These are phyloP conservation scores for Rosa rugosa DNA, from an alignment of 306 rosid genomes.

Conservation along the genomic window DNA sequence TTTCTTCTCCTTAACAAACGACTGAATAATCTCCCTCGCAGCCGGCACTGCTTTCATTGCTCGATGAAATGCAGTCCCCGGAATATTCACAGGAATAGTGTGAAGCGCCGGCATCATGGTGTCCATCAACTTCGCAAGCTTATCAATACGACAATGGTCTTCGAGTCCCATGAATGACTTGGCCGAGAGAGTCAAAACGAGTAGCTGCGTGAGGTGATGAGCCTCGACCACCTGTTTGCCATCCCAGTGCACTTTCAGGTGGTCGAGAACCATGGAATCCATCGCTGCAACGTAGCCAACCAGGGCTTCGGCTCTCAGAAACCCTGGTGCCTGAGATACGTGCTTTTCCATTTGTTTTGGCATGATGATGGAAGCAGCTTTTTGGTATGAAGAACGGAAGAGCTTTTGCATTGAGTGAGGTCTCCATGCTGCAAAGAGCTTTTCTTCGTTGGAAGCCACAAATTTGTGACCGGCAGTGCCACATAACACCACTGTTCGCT, in stretches of 20 bases:
- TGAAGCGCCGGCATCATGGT: not conserved
- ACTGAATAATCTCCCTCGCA: not conserved
- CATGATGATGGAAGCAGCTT: not conserved
- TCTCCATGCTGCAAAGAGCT: not conserved
- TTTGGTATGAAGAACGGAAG: not conserved
- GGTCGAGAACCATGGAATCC: constrained; percentile 6
- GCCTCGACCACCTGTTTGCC: not conserved
- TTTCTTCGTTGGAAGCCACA: not conserved
- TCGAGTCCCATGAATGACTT: not conserved
- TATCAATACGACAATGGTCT: not conserved
- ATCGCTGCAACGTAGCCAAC: not conserved
- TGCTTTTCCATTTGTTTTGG: not conserved
- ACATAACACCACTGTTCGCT: constrained; percentile 1
- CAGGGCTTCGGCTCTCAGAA: not conserved
- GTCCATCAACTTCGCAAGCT: not conserved
- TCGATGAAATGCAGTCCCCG: not conserved
- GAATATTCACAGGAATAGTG: constrained; percentile 3
- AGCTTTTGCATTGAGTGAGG: not conserved
- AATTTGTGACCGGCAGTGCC: constrained; percentile 4
- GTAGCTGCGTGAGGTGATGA: not conserved
- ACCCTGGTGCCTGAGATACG: not conserved
- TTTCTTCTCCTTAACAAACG: constrained; percentile 13
- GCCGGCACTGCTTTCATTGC: constrained; percentile 3
- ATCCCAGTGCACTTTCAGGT: not conserved
- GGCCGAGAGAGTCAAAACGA: not conserved